Conservation (phyloP, 768 basidiomycete genomes). For the Myochromella boudieri region DNA sequence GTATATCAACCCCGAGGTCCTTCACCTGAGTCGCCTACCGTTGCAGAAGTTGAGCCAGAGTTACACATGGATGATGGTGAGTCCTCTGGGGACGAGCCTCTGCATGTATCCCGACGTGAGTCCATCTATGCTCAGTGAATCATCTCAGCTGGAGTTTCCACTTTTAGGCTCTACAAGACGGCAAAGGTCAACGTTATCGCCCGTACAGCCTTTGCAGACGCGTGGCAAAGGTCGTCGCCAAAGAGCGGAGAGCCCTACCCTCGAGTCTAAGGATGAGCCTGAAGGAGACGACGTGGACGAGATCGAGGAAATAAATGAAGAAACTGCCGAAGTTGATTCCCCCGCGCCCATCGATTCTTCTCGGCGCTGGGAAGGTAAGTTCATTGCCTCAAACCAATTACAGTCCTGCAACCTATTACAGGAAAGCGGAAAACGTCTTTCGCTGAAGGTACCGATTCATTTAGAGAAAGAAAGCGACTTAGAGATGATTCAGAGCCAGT, state of each 20-base stretch:
- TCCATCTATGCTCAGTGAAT: constrained; percentile 4
- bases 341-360: constrained; percentile 23
- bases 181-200: constrained; percentile 35
- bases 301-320: constrained; percentile 27
- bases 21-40: not conserved
- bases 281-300: constrained; percentile 26
- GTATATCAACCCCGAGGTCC: no score
- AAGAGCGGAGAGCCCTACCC: constrained; percentile 10
- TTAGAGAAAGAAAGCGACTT: constrained; percentile 53
- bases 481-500: constrained; percentile 70
- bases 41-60: constrained; percentile 17
- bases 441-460: constrained; percentile 43
- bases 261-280: constrained; percentile 14
- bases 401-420: constrained; percentile 24
- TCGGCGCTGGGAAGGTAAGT: constrained; percentile 31
- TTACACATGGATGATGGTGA: constrained; percentile 18
- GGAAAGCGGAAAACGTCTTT: constrained; percentile 69
- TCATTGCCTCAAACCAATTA: not conserved
- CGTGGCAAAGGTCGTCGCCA: constrained; percentile 30
- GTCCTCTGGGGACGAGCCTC: constrained; percentile 33
- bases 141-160: no score
- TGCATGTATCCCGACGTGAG: constrained; percentile 34
- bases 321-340: constrained; percentile 31
- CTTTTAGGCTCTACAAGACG: constrained; percentile 38
- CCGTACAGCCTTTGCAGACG: constrained; percentile 26